These are phyloP conservation scores for Protomyces macrosporus DNA, from an alignment of 1,139 yeast species.

Conservation along the genomic window DNA sequence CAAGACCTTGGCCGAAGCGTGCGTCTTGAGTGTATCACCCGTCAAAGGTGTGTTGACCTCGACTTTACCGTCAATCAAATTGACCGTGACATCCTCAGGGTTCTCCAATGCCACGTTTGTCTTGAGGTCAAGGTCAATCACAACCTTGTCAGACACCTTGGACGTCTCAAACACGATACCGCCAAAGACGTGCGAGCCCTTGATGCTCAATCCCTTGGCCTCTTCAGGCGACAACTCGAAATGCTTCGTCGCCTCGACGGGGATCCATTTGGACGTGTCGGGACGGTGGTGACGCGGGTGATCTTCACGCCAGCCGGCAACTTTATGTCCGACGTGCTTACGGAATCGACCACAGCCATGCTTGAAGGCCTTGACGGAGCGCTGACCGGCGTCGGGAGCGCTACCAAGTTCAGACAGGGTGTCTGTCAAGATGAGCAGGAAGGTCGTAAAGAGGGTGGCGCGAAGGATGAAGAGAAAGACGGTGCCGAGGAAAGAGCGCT, in stretches of 20 bases:
- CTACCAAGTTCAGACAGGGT: neutral
- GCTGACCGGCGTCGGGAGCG: neutral
- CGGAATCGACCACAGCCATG: neutral
- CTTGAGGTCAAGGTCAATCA: constrained; percentile 19
- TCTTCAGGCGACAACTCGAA: constrained; percentile 13
- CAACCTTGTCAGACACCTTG: constrained; percentile 19
- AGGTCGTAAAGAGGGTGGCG: neutral
- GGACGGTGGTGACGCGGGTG: constrained; percentile 15
- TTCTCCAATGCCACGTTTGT: constrained; percentile 5
- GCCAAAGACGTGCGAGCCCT: constrained; percentile 18
- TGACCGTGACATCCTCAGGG: constrained; percentile 12
- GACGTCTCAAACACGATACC: constrained; percentile 20
- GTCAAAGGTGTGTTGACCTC: constrained; percentile 13
- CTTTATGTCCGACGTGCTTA: neutral
- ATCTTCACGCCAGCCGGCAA: neutral
- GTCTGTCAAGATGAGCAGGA: neutral
- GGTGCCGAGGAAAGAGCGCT: neutral
- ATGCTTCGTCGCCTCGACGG: constrained; percentile 11
- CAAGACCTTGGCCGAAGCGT: constrained; percentile 19
- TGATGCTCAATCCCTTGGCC: constrained; percentile 19
- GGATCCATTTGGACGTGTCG: constrained; percentile 7
- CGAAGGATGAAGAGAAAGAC: neutral
- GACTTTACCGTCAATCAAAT: constrained; percentile 7
- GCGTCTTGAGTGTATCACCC: constrained; percentile 8
- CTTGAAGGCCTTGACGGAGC: neutral